phyloP scores from a whole-genome alignment of 345 rosid species.

The Camelina neglecta region DNA sequence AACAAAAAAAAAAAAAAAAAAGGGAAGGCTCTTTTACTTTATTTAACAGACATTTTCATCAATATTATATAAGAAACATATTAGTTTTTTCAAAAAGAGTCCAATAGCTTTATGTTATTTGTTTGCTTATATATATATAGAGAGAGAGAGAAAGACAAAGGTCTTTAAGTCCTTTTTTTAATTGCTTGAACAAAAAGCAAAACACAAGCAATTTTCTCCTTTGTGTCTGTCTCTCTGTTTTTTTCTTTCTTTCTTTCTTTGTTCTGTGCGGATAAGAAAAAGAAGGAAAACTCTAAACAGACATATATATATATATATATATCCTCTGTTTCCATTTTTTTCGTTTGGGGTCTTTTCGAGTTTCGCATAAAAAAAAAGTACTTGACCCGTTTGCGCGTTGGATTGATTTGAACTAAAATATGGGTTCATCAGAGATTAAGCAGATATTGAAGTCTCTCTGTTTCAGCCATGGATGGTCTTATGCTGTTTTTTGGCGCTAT shows the following conservation, averaged over 20 bases:
- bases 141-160: slow-evolving; percentile 32
- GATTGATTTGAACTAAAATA: slow-evolving; percentile 16
- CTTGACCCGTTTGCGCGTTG: slow-evolving; percentile 15
- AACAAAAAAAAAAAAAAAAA: no score
- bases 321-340: no score
- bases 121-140: slow-evolving; percentile 14
- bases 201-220: slow-evolving; percentile 20
- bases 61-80: background rate
- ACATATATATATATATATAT: no score
- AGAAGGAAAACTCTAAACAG: no score
- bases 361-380: slow-evolving; percentile 7
- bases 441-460: slow-evolving; percentile 67
- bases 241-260: background rate
- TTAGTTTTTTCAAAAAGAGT: background rate
- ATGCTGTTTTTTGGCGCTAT: slow-evolving; percentile 78
- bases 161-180: slow-evolving; percentile 28
- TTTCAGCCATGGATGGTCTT: slow-evolving; percentile 84
- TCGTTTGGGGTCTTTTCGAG: slow-evolving; percentile 16
- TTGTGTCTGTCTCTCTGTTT: background rate
- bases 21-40: background rate
- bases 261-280: background rate
- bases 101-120: background rate
- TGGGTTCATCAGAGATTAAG: slow-evolving; percentile 58
- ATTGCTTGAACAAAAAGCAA: slow-evolving; percentile 44
- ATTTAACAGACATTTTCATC: slow-evolving; percentile 36